Evolutionary conservation across 345 rosid genomes (phyloP), one percentile per base, ranked within the genome.

Genomic region (Turnera subulata): DNA sequence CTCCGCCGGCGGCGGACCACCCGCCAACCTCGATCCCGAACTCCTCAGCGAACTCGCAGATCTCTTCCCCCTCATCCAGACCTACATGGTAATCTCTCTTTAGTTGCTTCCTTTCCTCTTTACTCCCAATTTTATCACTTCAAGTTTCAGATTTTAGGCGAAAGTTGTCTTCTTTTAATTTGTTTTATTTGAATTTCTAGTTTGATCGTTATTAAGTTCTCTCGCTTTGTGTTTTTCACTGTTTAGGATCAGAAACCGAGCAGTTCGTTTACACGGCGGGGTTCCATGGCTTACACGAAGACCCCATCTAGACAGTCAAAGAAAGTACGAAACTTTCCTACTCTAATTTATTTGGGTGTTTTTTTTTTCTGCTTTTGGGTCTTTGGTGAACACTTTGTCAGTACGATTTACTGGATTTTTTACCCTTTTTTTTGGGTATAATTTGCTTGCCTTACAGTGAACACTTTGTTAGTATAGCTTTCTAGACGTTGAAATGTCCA

Each of bases 11-110:
- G 38, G 37, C 2, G 50, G 23, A 11, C 45, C 5, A 21, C 11
- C 60, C 60, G 75, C 73, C 32, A 82, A 74, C 64, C 66, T 94
- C 22, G 91, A 88, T 73, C 96, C 80, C 38, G 80, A 65, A 67
- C 95, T 90, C 54, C 85, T 75, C 62, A 85, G 88, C 32, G 92
- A 88, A 61, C 96, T 94, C 29, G 97, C 85, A 58, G 91, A 85
- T 62, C 85, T 94, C 61, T 82, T 90, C 73, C 96, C 96, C 62
- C 97, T 94, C 61, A 77, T 93, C 58, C 86, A 93, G 76, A 81
- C 89, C 54, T 92, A 78, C 71, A 90, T 94, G 57, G 99, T 93
- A 82, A 59, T 14, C 53, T 39, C 59, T 22, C 59, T 48, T n/a
- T n/a, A n/a, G n/a, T n/a, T n/a, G n/a, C n/a, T n/a, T n/a, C n/a